Conservation (phyloP, 2,329 filamentous ascomycete genomes). For the Fusarium zealandicum region DNA sequence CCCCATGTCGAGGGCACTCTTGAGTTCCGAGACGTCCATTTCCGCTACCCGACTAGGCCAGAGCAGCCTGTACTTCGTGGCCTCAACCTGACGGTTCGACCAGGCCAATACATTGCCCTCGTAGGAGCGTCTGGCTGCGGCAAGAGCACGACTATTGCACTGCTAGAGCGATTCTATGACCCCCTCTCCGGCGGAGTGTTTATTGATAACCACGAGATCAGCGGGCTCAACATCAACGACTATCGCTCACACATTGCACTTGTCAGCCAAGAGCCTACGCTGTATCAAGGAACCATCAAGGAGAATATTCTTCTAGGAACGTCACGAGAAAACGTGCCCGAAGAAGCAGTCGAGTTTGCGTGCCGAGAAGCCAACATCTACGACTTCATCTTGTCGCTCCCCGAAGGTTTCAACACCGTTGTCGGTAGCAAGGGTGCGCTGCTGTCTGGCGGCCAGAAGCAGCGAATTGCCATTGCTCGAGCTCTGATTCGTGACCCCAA, state of each 20-base stretch:
- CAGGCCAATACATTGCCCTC: constrained; percentile 84
- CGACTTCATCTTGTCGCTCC: constrained; percentile 86
- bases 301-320: constrained; percentile 90
- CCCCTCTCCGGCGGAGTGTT: constrained; percentile 80
- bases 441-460: constrained; percentile 90
- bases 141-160: constrained; percentile 90
- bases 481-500: constrained; percentile 91
- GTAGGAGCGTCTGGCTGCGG: constrained; percentile 95
- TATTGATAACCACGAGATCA: constrained; percentile 85
- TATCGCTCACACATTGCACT: constrained; percentile 86
- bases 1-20: constrained; percentile 75
- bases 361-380: constrained; percentile 93
- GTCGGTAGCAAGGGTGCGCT: constrained; percentile 88
- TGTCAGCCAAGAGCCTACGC: constrained; percentile 91
- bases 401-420: constrained; percentile 83
- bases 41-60: constrained; percentile 89
- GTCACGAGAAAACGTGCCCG: constrained; percentile 69
- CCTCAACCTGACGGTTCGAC: constrained; percentile 74
- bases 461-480: constrained; percentile 91
- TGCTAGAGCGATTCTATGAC: constrained; percentile 95
- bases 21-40: constrained; percentile 92
- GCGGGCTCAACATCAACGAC: constrained; percentile 80
- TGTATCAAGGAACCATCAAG: constrained; percentile 90
- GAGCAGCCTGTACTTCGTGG: constrained; percentile 93
- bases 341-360: constrained; percentile 76